phyloP scores from a whole-genome alignment of 208 protist species.

The Trypanosoma mega region DNA sequence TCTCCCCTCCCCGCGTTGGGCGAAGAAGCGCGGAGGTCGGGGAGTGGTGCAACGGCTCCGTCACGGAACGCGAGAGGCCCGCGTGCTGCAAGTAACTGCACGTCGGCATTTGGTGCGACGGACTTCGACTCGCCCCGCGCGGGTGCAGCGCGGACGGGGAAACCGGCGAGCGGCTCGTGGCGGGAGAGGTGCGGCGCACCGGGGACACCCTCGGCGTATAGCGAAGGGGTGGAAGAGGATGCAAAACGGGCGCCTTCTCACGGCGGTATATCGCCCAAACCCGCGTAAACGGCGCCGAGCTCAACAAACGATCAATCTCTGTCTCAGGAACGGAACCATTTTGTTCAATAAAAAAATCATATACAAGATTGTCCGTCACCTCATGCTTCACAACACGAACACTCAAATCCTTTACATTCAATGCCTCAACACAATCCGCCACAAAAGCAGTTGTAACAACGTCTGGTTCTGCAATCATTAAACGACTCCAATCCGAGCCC shows the following conservation, averaged over 20 bases:
- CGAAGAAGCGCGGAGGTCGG: too few species aligned
- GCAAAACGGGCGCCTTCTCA: neutral
- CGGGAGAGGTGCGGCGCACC: constrained; percentile 9
- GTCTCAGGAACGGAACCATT: constrained; percentile 22
- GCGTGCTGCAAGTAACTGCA: too few species aligned
- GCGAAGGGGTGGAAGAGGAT: neutral
- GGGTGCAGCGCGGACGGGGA: neutral
- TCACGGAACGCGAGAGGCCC: too few species aligned
- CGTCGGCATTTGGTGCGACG: too few species aligned
- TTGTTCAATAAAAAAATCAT: constrained; percentile 62
- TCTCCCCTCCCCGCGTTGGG: too few species aligned
- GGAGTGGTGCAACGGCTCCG: too few species aligned
- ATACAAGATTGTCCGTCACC: constrained; percentile 46
- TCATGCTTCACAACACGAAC: constrained; percentile 46
- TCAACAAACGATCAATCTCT: constrained; percentile 40
- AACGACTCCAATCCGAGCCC: constrained; percentile 44
- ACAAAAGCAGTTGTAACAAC: constrained; percentile 45
- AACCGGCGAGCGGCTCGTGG: neutral
- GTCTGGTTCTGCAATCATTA: constrained; percentile 34
- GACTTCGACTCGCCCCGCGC: neutral
- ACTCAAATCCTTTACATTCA: constrained; percentile 27
- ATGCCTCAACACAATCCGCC: constrained; percentile 43
- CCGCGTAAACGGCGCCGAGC: constrained; percentile 33
- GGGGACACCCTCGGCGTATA: neutral
- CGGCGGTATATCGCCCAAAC: constrained; percentile 59